Base-by-base conservation (phyloP, 306 rosid species). In the Vigna reflexopilosa region DNA sequence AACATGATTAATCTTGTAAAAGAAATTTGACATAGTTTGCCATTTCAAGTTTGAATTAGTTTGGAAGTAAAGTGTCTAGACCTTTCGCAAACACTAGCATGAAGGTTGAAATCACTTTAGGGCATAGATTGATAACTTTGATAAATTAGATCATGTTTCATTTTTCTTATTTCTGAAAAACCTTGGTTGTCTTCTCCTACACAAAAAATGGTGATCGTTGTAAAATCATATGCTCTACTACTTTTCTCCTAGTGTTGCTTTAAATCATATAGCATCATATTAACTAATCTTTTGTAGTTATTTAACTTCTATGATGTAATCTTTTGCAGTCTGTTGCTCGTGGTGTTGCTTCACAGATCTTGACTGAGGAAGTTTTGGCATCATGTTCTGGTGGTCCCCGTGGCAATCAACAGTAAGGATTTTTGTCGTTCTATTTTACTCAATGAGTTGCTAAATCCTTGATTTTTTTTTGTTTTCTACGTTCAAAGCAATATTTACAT, bases 401-500 rank as follows among this genome's bases (percentile, higher is more conserved):
- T 62, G 95, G 97, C 76, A 90, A 90, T 87, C 88, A 95, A 91
- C 92, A 95, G 97, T 92, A 83, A 79, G 86, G 14, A 38, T 84
- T 64, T 24, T 44, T 44, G 20, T 58, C 58, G 36, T 67, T 9
- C 54, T 76, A 9, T 6, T 28, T 67, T n/a, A 59, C 12, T 63
- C 16, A 71, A n/a, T 17, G 44, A 82, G 14, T 79, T 58, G 52
- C 51, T 61, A 44, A 57, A 20, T 70, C 38, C 17, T 66, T 69
- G 65, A 47, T 77, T 30, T 30, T 4, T 28, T 78, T 65, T 62
- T 67, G 50, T 59, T 67, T 56, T 50, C 66, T 34, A 20, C 26
- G 45, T 62, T 52, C 11, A 57, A 52, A 81, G 68, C 20, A 59
- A 19, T 40, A 47, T 59, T 4, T 66, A 44, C 73, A 45, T 63